Base-by-base conservation (phyloP, 495 filamentous ascomycete genomes). In the Talaromyces liani region DNA sequence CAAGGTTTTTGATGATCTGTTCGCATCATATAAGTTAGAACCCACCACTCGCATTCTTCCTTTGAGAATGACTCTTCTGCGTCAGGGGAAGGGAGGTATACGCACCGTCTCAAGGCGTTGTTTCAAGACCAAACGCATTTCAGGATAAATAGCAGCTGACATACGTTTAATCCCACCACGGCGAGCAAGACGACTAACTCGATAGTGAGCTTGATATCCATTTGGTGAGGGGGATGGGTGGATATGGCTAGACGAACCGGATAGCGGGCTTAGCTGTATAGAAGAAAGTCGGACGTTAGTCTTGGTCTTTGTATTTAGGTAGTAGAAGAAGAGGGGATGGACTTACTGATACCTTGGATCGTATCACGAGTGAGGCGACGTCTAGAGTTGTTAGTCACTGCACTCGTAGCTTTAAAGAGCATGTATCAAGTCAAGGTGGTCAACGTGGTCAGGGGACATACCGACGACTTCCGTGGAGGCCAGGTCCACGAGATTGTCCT, bases 81-180 rank as follows among this genome's bases (percentile, higher is more conserved):
- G 29, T 31, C 29, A 6, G 29, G 29, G 29, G 29, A 31, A 0
- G 29, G 29, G 29, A 36, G 62, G 34, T 36, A 3, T 27, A 67
- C 74, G 62, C 72, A 92, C 88, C 31, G 74, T 64, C n/a, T 77
- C 68, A 0, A 93, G 70, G 1, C 80, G 76, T 0, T 68, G 65
- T 33, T 82, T 85, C 1, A 95, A 31, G 0, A 77, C 84, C 0
- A 18, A 18, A 0, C 92, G 80, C 0, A 83, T 74, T 0, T 91
- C 88, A 0, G 91, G 82, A 69, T 97, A 96, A n/a, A 96, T 87
- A 0, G 58, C 64, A 0, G 66, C 79, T 0, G 84, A 88, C 18
- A 95, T 91, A 0, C 91, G 76, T 65, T 90, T 89, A 5, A 94
- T 84, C 0, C 91, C 91, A 4, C 91, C 91, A 18, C 91, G 85